Percentiles rank a stretch among this genome's conserved stretches.
Evolutionary conservation across 306 rosid species (phyloP).

Genomic region (Ceratonia siliqua): DNA sequence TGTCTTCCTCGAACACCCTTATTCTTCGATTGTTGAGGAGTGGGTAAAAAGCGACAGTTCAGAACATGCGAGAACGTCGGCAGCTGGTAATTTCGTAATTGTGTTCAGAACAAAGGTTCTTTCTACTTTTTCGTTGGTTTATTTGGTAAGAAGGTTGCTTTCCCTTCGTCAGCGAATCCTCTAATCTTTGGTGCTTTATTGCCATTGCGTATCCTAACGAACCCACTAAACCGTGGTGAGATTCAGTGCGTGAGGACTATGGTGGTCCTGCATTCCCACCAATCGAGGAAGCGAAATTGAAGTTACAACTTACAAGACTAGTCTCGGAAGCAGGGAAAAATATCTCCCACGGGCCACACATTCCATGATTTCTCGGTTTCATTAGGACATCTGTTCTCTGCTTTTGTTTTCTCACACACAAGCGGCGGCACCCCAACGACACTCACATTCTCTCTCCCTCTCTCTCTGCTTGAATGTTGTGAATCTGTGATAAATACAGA

Average conservation of each 20-base stretch:
- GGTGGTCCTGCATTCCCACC: slow-evolving; percentile 23
- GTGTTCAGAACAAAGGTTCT: background rate
- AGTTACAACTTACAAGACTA: background rate
- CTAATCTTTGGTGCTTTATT: background rate
- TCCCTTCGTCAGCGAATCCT: background rate
- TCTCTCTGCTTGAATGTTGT: background rate
- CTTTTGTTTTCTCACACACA: background rate
- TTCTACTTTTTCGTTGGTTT: too few relatives aligned
- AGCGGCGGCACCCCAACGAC: background rate
- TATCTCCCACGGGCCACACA: background rate
- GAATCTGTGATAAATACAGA: background rate
- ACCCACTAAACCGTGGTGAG: background rate
- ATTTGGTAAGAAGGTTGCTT: too few relatives aligned
- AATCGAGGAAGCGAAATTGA: background rate
- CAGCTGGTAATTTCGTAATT: slow-evolving; percentile 15
- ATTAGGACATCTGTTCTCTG: background rate
- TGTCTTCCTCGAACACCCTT: background rate
- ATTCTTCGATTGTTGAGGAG: background rate
- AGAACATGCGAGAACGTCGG: slow-evolving; percentile 5
- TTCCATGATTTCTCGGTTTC: background rate
- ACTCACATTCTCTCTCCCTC: background rate
- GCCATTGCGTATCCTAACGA: too few relatives aligned
- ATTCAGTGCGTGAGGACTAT: background rate
- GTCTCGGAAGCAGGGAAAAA: background rate
- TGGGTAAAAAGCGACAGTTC: background rate